Evolutionary conservation across 306 rosid genomes (phyloP).

Genomic region (Carpinus fangiana): DNA sequence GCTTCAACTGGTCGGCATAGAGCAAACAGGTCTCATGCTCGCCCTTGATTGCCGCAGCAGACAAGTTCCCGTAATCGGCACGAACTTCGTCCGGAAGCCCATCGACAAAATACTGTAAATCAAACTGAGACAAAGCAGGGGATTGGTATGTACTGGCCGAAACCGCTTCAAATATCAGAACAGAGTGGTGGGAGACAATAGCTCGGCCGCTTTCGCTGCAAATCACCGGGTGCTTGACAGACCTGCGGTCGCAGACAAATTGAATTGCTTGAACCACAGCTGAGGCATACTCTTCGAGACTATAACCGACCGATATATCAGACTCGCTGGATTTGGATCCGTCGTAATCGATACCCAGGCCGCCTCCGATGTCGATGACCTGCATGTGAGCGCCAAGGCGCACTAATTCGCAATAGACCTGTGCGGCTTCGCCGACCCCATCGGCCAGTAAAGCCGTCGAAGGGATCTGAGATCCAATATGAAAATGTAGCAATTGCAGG

Average conservation of each 20-base stretch:
- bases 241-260: constrained; percentile 58
- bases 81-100: constrained; percentile 69
- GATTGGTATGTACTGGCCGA: constrained; percentile 37
- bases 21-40: constrained; percentile 60
- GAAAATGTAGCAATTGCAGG: constrained; percentile 82
- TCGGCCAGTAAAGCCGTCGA: constrained; percentile 64
- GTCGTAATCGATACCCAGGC: constrained; percentile 82
- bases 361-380: constrained; percentile 87
- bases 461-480: constrained; percentile 87
- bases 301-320: constrained; percentile 69
- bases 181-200: constrained; percentile 82
- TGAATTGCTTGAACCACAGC: constrained; percentile 67
- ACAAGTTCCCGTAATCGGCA: constrained; percentile 48
- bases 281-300: constrained; percentile 69
- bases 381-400: constrained; percentile 83
- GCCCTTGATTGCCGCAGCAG: constrained; percentile 54
- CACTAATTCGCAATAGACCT: constrained; percentile 83
- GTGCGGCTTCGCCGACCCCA: constrained; percentile 82
- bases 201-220: constrained; percentile 91
- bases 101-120: constrained; percentile 53
- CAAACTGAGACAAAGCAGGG: constrained; percentile 44
- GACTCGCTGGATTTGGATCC: constrained; percentile 77
- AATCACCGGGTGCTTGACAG: constrained; percentile 66
- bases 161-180: constrained; percentile 70
- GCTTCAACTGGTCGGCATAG: constrained; percentile 69